Percentiles rank a stretch among this genome's conserved stretches.
phyloP scores from a whole-genome alignment of 2,329 filamentous ascomycete species.

The Colletotrichum filicis region DNA sequence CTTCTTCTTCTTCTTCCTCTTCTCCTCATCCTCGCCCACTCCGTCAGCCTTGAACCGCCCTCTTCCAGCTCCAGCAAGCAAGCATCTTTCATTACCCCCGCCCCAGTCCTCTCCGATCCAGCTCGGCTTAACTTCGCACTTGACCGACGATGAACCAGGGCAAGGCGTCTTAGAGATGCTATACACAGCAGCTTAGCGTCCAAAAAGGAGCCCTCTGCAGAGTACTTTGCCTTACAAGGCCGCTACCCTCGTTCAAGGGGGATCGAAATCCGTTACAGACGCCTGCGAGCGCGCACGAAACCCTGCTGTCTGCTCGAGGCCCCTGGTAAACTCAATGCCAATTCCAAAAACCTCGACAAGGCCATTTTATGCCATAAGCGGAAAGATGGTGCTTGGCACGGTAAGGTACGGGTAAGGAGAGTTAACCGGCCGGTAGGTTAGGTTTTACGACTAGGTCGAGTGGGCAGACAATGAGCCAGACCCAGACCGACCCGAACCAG shows the following conservation, averaged over 20 bases:
- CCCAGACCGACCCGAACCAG: not conserved
- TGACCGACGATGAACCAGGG: not conserved
- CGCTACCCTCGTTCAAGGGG: not conserved
- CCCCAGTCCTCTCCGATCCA: not conserved
- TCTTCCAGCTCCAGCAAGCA: not conserved
- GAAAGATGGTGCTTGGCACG: conserved; percentile 3
- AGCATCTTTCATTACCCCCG: not conserved
- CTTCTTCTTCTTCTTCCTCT: not conserved
- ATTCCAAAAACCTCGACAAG: not conserved
- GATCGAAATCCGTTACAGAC: not conserved
- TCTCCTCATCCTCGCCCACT: not conserved
- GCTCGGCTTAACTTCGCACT: not conserved
- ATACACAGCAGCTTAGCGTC: not conserved
- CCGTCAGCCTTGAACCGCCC: not conserved
- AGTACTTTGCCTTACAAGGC: conserved; percentile 4
- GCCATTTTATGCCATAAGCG: not conserved
- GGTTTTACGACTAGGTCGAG: not conserved
- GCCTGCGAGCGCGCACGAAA: not conserved
- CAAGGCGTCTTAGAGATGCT: not conserved
- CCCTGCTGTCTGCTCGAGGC: not conserved
- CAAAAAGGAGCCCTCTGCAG: not conserved
- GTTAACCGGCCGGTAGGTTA: not conserved
- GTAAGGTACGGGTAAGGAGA: not conserved
- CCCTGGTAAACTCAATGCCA: not conserved
- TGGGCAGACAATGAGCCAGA: not conserved